A percentile compares a stretch with the other conserved stretches of the same genome.
These are phyloP conservation scores for Picea glauca DNA, from an alignment of 75 land plant genomes.

Conservation along the genomic window DNA sequence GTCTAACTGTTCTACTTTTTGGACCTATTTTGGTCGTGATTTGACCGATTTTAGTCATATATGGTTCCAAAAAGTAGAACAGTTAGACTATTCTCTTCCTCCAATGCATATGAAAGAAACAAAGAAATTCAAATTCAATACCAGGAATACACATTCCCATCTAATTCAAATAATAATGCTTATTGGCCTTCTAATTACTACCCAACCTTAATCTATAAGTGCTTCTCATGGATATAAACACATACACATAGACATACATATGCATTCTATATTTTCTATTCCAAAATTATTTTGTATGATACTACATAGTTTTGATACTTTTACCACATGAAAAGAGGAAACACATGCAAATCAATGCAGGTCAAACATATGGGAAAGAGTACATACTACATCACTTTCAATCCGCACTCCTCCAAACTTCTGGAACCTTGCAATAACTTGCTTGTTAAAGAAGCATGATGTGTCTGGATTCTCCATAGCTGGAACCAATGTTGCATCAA, in stretches of 20 bases:
- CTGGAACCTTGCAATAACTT: constrained; percentile 43
- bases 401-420: constrained; percentile 89
- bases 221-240: neutral
- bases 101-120: too few species aligned
- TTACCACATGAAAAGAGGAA: neutral
- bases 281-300: neutral
- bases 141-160: neutral
- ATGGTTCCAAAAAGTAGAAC: too few species aligned
- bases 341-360: neutral
- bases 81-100: too few species aligned
- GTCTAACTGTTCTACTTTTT: too few species aligned
- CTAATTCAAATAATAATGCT: neutral
- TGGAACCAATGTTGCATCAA: constrained; percentile 61
- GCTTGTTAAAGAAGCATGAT: constrained; percentile 56
- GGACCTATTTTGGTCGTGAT: too few species aligned
- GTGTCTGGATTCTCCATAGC: constrained; percentile 61
- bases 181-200: too few species aligned
- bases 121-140: too few species aligned
- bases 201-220: too few species aligned
- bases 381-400: constrained; percentile 87
- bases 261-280: too few species aligned
- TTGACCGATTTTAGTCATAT: too few species aligned
- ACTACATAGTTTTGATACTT: too few species aligned
- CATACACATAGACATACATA: neutral
- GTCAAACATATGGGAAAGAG: neutral